Evolutionary conservation across 768 basidiomycete genomes (phyloP), one percentile per base, ranked within the genome.

Genomic region (Suillus variegatus): DNA sequence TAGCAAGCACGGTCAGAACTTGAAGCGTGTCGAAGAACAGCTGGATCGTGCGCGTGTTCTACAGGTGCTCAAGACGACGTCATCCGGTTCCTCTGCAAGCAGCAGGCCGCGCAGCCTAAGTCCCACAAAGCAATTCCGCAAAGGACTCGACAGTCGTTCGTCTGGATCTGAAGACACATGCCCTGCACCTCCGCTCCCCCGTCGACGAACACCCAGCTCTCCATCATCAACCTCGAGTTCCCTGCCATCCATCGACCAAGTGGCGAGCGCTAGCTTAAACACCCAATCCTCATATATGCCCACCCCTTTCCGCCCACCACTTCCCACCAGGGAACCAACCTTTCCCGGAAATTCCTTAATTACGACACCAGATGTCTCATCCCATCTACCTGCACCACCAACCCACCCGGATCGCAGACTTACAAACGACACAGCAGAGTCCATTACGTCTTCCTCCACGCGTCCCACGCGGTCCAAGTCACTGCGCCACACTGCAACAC

Each of bases 21-120:
- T 91, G 76, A 91, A 92, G 75, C 84, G 85, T 57, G 87, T 85
- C 0, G 88, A 92, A 70, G 86, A 85, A 49, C 82, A 85, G 67
- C 79, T 91, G 20, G 90, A 91, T 73, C 85, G 86, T 68, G 88
- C 90, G 72, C 81, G 91, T 12, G 84, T 92, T 22, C 78, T 92
- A 66, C 85, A 88, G 73, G 87, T 93, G 13, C 80, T 93, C 40
- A 90, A 89, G 75, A 89, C 88, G 68, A 86, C 86, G 47, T 79
- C 82, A 5, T 76, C 76, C 20, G 51, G 69, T 20, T 65, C 70
- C 1, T 76, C 74, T 14, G 47, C 13, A 14, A 46, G 63, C 40
- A 66, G 60, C 18, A 71, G 77, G 60, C 68, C 71, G 32, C 73
- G 78, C 43, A 80, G 79, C 60, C 66, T 67, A 38, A 79, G 74